Conservation (phyloP, 768 basidiomycete species). For the Coprinopsis cinerea region DNA sequence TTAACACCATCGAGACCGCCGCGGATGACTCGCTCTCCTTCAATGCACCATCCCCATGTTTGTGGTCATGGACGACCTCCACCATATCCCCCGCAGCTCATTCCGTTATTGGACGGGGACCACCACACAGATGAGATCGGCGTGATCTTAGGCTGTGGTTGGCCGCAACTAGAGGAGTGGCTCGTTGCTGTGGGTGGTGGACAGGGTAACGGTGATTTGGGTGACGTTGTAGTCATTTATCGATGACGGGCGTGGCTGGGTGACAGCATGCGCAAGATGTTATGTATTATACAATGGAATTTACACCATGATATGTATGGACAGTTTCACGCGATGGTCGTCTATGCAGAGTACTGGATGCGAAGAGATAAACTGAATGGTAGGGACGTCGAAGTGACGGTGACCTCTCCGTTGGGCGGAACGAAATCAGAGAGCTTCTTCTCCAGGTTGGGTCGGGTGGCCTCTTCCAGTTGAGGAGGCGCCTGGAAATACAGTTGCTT, state of each 20-base stretch:
- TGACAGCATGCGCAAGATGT: too few relatives aligned
- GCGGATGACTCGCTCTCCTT: constrained; percentile 53
- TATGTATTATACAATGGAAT: neutral
- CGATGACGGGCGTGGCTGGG: too few relatives aligned
- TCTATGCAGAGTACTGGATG: constrained; percentile 45
- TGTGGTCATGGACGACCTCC: constrained; percentile 6
- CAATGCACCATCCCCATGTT: constrained; percentile 31
- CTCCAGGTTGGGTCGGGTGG: constrained; percentile 85
- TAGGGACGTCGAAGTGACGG: constrained; percentile 81
- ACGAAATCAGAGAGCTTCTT: constrained; percentile 84
- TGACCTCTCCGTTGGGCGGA: constrained; percentile 67
- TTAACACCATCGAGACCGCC: constrained; percentile 40
- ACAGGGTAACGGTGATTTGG: constrained; percentile 60
- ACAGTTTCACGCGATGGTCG: neutral
- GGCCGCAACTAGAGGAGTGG: constrained; percentile 78
- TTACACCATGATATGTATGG: neutral
- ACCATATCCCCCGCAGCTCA: constrained; percentile 52
- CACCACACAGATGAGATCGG: constrained; percentile 92
- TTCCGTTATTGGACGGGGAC: constrained; percentile 72
- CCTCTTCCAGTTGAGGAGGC: constrained; percentile 84
- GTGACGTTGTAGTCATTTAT: constrained; percentile 74
- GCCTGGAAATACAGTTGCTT: constrained; percentile 89
- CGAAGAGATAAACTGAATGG: constrained; percentile 80
- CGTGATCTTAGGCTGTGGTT: constrained; percentile 74
- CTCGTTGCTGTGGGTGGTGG: constrained; percentile 54